phyloP scores from a whole-genome alignment of 176 grass and related monocot species.

The Ensete ventricosum region DNA sequence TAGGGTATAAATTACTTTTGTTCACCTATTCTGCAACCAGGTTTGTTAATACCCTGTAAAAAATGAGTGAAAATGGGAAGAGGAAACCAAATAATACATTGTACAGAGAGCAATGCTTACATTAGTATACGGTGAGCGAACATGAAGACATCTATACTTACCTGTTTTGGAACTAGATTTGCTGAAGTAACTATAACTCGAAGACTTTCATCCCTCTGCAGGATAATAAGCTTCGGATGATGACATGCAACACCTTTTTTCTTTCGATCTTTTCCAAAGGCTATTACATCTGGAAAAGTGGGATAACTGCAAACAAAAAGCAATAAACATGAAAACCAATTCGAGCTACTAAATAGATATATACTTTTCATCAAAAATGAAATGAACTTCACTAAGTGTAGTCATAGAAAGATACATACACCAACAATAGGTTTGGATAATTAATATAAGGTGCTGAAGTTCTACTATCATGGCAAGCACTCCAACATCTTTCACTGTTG shows the following conservation, averaged over 20 bases:
- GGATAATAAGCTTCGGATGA: constrained; percentile 71
- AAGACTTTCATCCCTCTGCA: constrained; percentile 55
- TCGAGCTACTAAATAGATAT: background rate
- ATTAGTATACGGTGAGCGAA: background rate
- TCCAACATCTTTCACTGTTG: constrained; percentile 37
- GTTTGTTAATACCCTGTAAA: background rate
- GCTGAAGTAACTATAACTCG: no score
- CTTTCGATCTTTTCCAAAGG: constrained; percentile 81
- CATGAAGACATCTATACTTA: background rate
- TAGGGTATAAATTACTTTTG: no score
- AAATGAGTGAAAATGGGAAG: background rate
- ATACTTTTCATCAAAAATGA: background rate
- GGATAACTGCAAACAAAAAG: constrained; percentile 46
- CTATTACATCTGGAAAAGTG: constrained; percentile 65
- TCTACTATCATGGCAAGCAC: constrained; percentile 49
- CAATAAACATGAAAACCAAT: background rate
- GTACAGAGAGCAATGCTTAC: background rate
- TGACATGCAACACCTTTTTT: constrained; percentile 88
- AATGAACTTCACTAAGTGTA: background rate
- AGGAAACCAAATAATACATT: background rate
- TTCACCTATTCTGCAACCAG: background rate
- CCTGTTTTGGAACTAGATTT: no score
- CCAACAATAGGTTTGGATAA: constrained; percentile 54
- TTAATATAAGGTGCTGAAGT: constrained; percentile 35
- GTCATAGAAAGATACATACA: constrained; percentile 37